phyloP scores from a whole-genome alignment of 805 yeast species.

The Kodamaea nitidulidarum region DNA sequence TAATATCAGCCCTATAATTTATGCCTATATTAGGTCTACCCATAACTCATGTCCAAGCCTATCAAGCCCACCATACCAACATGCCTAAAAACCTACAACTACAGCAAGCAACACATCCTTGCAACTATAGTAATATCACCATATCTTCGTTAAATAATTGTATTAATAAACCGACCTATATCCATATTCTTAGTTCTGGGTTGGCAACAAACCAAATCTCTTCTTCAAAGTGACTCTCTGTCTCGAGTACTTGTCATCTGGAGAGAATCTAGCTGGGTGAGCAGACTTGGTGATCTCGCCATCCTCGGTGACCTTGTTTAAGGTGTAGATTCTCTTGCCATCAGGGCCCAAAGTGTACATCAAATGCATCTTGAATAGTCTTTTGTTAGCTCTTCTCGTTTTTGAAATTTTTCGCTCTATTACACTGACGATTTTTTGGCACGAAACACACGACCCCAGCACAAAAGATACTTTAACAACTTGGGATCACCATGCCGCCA shows the following conservation, averaged over 20 bases:
- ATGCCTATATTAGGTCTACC: too few species aligned
- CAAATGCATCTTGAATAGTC: conserved; percentile 72
- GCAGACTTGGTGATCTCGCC: conserved; percentile 98
- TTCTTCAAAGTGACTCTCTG: conserved; percentile 98
- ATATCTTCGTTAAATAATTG: background rate
- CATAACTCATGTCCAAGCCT: too few species aligned
- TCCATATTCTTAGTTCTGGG: conserved; percentile 46
- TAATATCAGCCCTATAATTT: too few species aligned
- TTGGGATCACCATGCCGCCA: conserved; percentile 22
- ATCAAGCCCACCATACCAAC: too few species aligned
- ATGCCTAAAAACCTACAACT: too few species aligned
- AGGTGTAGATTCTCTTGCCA: conserved; percentile 94
- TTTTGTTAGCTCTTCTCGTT: conserved; percentile 3
- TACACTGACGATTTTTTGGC: conserved; percentile 1
- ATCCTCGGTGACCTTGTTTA: conserved; percentile 69
- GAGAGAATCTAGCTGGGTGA: conserved; percentile 99
- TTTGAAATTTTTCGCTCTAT: conserved; percentile 4
- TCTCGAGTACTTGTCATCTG: conserved; percentile 98
- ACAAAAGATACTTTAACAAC: background rate
- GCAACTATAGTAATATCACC: too few species aligned
- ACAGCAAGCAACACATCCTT: too few species aligned
- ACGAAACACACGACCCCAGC: conserved; percentile 3
- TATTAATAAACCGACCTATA: conserved; percentile 3
- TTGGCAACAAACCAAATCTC: conserved; percentile 84
- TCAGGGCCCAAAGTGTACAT: conserved; percentile 95